phyloP scores from a whole-genome alignment of 371 early-diverging fungal genomes.

The Mycotypha africana region DNA sequence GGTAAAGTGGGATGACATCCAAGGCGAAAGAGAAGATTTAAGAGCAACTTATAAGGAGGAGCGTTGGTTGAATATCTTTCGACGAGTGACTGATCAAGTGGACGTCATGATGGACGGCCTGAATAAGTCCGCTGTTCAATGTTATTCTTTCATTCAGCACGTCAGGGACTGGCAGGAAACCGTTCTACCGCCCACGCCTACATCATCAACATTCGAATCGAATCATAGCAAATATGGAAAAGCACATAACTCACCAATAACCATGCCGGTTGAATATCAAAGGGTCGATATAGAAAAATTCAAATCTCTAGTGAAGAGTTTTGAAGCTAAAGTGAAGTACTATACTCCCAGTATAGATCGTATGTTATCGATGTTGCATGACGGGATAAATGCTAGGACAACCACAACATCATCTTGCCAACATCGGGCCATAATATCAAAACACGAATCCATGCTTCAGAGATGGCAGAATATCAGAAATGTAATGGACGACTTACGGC shows the following conservation, averaged over 20 bases:
- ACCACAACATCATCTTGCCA: slow-evolving; percentile 29
- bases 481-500: slow-evolving; percentile 46
- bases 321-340: slow-evolving; percentile 59
- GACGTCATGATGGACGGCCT: slow-evolving; percentile 57
- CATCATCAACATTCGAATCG: too few species aligned
- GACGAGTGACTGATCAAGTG: slow-evolving; percentile 53
- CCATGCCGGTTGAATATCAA: slow-evolving; percentile 43
- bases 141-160: too few species aligned
- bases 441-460: slow-evolving; percentile 45
- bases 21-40: slow-evolving; percentile 41
- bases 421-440: too few species aligned
- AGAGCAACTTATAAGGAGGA: slow-evolving; percentile 56
- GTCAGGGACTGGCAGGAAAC: too few species aligned
- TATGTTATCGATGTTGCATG: slow-evolving; percentile 57
- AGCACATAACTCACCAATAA: neutral
- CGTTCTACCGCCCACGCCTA: too few species aligned
- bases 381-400: slow-evolving; percentile 50
- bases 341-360: slow-evolving; percentile 54
- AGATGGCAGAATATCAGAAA: slow-evolving; percentile 48
- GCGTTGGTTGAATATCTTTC: slow-evolving; percentile 55
- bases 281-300: too few species aligned
- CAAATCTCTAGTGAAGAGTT: too few species aligned
- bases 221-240: too few species aligned
- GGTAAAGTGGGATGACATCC: slow-evolving; percentile 43
- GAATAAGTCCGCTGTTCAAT: slow-evolving; percentile 47